Evolutionary conservation across 83 land plant genomes (phyloP).

Genomic region (Larix sibirica): DNA sequence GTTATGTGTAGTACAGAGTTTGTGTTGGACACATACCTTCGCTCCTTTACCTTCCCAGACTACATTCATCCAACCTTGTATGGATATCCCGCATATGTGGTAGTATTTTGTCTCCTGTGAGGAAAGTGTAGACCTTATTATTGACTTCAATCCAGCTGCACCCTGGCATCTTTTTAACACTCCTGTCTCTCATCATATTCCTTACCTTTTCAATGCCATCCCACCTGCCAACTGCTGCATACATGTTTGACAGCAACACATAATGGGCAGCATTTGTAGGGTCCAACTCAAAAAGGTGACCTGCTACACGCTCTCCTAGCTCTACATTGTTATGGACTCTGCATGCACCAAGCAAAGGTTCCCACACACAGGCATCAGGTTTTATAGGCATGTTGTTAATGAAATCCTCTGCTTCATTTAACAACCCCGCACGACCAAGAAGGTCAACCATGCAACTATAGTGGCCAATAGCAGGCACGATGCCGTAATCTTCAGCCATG

Average conservation of each 20-base stretch:
- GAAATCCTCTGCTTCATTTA: conserved; percentile 32
- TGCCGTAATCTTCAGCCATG: conserved; percentile 21
- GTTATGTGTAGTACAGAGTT: background rate
- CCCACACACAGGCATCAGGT: conserved; percentile 33
- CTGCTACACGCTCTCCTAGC: conserved; percentile 27
- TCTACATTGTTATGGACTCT: conserved; percentile 25
- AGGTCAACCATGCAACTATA: conserved; percentile 35
- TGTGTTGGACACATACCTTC: conserved; percentile 22
- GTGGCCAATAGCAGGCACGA: conserved; percentile 27
- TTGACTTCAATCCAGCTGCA: conserved; percentile 38
- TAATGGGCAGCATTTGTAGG: conserved; percentile 28
- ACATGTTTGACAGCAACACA: conserved; percentile 25
- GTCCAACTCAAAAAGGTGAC: conserved; percentile 27
- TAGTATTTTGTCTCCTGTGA: conserved; percentile 31
- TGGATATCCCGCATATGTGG: conserved; percentile 23
- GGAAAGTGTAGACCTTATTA: conserved; percentile 24
- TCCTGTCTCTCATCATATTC: conserved; percentile 25
- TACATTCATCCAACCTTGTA: conserved; percentile 28
- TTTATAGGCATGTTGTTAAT: conserved; percentile 30
- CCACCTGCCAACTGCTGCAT: conserved; percentile 32
- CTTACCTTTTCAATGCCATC: conserved; percentile 31
- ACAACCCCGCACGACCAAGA: conserved; percentile 31
- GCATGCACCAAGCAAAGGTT: conserved; percentile 38
- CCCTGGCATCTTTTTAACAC: conserved; percentile 36
- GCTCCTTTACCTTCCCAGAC: conserved; percentile 11